Evolutionary conservation across 208 protist species (phyloP).

Genomic region (Leptomonas pyrrhocoris): DNA sequence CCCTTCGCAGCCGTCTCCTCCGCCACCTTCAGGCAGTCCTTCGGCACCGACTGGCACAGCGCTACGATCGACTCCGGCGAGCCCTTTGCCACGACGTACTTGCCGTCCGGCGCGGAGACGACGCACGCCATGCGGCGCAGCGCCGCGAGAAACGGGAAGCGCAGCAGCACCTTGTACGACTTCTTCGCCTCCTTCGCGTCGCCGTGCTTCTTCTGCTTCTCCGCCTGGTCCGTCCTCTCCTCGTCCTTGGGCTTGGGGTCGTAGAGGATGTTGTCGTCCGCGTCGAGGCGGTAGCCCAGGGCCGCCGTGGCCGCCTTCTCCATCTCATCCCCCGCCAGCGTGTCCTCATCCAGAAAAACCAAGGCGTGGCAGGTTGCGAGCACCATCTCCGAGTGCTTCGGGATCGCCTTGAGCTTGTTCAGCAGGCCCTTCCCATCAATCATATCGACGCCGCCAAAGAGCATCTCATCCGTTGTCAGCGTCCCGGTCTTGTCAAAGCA

Average conservation of each 20-base stretch:
- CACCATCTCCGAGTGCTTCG: conserved; percentile 73
- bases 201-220: conserved; percentile 15
- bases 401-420: conserved; percentile 79
- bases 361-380: conserved; percentile 91
- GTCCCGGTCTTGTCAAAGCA: conserved; percentile 99
- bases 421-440: conserved; percentile 89
- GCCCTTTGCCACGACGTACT: conserved; percentile 93
- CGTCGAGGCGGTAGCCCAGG: conserved; percentile 86
- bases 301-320: conserved; percentile 93
- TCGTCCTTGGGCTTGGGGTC: conserved; percentile 37
- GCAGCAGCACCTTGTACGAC: conserved; percentile 79
- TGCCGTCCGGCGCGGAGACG: conserved; percentile 54
- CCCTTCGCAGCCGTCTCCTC: conserved; percentile 89
- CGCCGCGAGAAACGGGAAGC: conserved; percentile 95
- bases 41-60: conserved; percentile 85
- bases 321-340: conserved; percentile 96
- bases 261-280: conserved; percentile 76
- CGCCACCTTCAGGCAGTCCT: conserved; percentile 81
- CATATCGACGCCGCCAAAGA: conserved; percentile 90
- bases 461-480: conserved; percentile 96
- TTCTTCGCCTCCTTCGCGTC: conserved; percentile 20
- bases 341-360: conserved; percentile 86
- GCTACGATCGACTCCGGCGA: conserved; percentile 94
- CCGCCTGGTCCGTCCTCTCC: conserved; percentile 12
- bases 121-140: conserved; percentile 97